A percentile compares a stretch with the other conserved stretches of the same genome.
Evolutionary conservation across 768 basidiomycete genomes (phyloP).

Genomic region (Naganishia antarctica): DNA sequence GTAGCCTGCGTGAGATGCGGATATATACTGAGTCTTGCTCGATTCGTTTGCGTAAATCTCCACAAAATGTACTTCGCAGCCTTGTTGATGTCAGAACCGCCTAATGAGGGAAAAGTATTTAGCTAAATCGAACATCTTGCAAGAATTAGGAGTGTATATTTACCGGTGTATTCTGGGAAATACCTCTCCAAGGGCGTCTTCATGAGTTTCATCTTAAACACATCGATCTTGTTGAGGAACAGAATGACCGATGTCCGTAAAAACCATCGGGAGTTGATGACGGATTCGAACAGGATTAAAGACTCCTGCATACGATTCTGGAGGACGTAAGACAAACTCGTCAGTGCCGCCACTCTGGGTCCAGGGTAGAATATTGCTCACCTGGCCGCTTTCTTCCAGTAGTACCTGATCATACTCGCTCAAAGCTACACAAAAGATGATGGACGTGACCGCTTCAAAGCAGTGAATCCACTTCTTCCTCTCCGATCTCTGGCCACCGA

Average conservation of each 20-base stretch:
- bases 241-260: slow-evolving; percentile 59
- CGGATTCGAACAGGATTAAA: slow-evolving; percentile 67
- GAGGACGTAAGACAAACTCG: slow-evolving; percentile 3
- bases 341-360: too few relatives aligned
- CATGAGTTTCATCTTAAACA: slow-evolving; percentile 69
- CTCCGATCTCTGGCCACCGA: slow-evolving; percentile 73
- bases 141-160: slow-evolving; percentile 14
- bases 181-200: slow-evolving; percentile 56
- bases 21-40: slow-evolving; percentile 64
- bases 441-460: slow-evolving; percentile 73
- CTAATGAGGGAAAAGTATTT: slow-evolving; percentile 39
- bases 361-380: background rate
- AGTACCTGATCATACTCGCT: slow-evolving; percentile 71
- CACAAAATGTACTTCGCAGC: slow-evolving; percentile 91
- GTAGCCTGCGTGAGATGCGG: slow-evolving; percentile 88
- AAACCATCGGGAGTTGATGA: slow-evolving; percentile 79
- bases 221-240: slow-evolving; percentile 57
- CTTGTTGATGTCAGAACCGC: slow-evolving; percentile 84
- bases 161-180: slow-evolving; percentile 75
- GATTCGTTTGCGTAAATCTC: slow-evolving; percentile 80
- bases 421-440: slow-evolving; percentile 71
- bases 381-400: slow-evolving; percentile 59
- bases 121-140: background rate
- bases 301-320: slow-evolving; percentile 76
- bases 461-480: slow-evolving; percentile 54